Percentiles rank a stretch among this genome's conserved stretches.
These are phyloP conservation scores for Aaosphaeria arxii DNA, from an alignment of 2,329 filamentous ascomycete genomes.

Conservation along the genomic window DNA sequence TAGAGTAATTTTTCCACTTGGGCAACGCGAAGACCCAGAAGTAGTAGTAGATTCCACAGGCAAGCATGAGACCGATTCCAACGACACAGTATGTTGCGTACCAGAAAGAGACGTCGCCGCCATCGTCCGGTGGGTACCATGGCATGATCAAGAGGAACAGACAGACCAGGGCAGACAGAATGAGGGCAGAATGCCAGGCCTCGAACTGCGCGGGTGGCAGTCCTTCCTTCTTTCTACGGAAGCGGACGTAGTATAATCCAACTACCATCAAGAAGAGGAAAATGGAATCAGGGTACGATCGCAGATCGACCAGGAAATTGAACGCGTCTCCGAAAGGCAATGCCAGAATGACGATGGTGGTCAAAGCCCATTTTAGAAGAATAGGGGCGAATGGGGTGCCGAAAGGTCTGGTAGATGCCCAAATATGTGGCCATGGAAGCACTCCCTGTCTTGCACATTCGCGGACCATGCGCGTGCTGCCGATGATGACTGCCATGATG, in stretches of 20 bases:
- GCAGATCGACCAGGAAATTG: constrained; percentile 53
- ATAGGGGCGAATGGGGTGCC: constrained; percentile 62
- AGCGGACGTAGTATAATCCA: constrained; percentile 23
- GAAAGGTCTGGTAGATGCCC: constrained; percentile 62
- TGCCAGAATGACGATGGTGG: constrained; percentile 24
- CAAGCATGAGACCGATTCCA: constrained; percentile 49
- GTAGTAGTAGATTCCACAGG: constrained; percentile 21
- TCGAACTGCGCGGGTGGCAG: constrained; percentile 19
- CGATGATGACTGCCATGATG: constrained; percentile 28
- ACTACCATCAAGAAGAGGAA: constrained; percentile 24
- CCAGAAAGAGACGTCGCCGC: constrained; percentile 69
- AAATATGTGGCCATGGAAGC: constrained; percentile 44
- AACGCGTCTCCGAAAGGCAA: constrained; percentile 64
- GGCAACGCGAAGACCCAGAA: constrained; percentile 27
- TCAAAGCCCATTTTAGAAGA: constrained; percentile 29
- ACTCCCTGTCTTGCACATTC: constrained; percentile 27
- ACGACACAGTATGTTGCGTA: constrained; percentile 67
- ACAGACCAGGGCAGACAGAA: constrained; percentile 21
- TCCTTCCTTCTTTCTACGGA: constrained; percentile 21
- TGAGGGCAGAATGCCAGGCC: constrained; percentile 20
- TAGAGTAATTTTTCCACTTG: constrained; percentile 15
- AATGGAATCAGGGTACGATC: constrained; percentile 23
- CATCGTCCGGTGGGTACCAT: constrained; percentile 65
- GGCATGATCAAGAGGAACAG: constrained; percentile 61
- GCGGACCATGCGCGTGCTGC: constrained; percentile 24